Conservation (phyloP, 2,329 filamentous ascomycete species). For the Claviceps maximensis region DNA sequence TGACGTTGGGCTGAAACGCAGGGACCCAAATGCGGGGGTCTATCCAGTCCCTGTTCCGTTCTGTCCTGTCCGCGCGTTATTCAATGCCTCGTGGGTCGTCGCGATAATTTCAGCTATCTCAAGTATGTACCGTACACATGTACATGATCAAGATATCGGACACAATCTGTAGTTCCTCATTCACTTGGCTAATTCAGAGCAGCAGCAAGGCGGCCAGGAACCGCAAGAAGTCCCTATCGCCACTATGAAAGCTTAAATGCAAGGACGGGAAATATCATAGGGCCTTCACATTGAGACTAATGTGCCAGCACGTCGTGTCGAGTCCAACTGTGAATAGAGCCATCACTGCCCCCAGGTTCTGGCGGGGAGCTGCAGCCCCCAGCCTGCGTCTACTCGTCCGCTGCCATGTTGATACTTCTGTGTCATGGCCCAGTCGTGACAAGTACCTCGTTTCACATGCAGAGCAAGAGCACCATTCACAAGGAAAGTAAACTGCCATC, state of each 20-base stretch:
- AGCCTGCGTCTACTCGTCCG: neutral
- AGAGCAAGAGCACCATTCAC: neutral
- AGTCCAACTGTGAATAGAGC: neutral
- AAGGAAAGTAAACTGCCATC: neutral
- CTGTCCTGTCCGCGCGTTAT: neutral
- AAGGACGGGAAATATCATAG: neutral
- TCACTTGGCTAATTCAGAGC: neutral
- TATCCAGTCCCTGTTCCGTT: neutral
- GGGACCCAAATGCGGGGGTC: neutral
- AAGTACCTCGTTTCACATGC: neutral
- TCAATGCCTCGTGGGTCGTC: neutral
- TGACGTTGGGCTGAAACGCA: conserved; percentile 1
- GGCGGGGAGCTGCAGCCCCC: neutral
- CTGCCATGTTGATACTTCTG: neutral
- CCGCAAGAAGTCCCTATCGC: neutral
- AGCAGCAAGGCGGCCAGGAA: neutral
- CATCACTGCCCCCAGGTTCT: neutral
- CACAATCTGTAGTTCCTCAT: neutral
- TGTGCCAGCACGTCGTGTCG: neutral
- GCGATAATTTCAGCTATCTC: neutral
- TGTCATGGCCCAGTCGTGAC: neutral
- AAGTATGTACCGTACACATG: neutral
- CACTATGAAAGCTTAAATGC: neutral
- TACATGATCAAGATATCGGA: neutral
- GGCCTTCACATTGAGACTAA: neutral